Conservation (phyloP, 2,329 filamentous ascomycete genomes). For the Tolypocladium paradoxum region DNA sequence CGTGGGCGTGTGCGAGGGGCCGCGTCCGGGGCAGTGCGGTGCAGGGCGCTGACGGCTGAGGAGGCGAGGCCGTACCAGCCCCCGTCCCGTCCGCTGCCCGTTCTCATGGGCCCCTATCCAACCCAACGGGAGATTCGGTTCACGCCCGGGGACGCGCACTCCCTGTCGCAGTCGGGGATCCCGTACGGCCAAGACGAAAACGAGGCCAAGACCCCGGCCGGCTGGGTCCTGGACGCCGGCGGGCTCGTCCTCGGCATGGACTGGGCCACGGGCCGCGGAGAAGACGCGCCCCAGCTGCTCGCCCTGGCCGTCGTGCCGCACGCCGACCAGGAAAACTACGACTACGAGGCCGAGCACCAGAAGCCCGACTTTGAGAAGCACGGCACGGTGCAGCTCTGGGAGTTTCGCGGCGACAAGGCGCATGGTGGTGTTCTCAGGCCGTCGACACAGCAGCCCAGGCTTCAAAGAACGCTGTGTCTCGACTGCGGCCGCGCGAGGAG, state of each 20-base stretch:
- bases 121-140: conserved; percentile 20
- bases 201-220: conserved; percentile 19
- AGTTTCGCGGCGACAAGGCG: conserved; percentile 24
- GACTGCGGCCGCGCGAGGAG: conserved; percentile 39
- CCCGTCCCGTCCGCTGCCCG: conserved; percentile 16
- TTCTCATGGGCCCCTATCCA: conserved; percentile 21
- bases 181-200: conserved; percentile 15
- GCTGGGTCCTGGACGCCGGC: conserved; percentile 44
- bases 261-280: conserved; percentile 34
- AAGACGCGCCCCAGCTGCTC: conserved; percentile 33
- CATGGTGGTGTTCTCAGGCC: conserved; percentile 21
- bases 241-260: conserved; percentile 41
- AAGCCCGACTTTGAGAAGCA: conserved; percentile 27
- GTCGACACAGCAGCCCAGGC: conserved; percentile 23
- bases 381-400: conserved; percentile 43
- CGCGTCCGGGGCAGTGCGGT: conserved; percentile 4
- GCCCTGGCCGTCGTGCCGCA: conserved; percentile 41
- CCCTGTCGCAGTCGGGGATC: conserved; percentile 17
- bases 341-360: conserved; percentile 25
- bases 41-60: conserved; percentile 10
- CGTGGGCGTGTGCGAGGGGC: conserved; percentile 11
- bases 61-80: conserved; percentile 19
- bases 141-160: conserved; percentile 12
- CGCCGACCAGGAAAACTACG: conserved; percentile 34
- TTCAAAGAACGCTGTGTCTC: conserved; percentile 34